Evolutionary conservation across 1,139 yeast species (phyloP).

Genomic region (Kluyveromyces sp.): DNA sequence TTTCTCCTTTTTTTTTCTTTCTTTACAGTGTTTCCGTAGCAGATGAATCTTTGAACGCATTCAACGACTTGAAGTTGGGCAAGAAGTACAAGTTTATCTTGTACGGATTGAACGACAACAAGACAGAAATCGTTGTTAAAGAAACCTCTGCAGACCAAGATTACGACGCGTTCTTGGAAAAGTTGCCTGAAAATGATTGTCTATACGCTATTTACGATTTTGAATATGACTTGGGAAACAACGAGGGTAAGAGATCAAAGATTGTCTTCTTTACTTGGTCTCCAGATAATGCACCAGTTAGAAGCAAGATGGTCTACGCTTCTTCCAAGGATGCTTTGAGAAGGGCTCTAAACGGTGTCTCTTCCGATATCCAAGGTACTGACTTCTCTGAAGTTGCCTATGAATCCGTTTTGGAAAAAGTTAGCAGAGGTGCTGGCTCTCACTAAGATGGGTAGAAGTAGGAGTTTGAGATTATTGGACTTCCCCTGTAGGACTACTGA

Average conservation of each 20-base stretch:
- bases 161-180: slow-evolving; percentile 77
- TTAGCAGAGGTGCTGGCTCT: slow-evolving; percentile 71
- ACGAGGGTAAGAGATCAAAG: slow-evolving; percentile 95
- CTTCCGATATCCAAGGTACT: slow-evolving; percentile 94
- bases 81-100: slow-evolving; percentile 80
- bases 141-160: slow-evolving; percentile 65
- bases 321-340: slow-evolving; percentile 96
- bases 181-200: slow-evolving; percentile 93
- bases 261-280: slow-evolving; percentile 94
- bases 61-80: slow-evolving; percentile 93
- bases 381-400: slow-evolving; percentile 95
- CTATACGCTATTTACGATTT: slow-evolving; percentile 95
- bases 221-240: slow-evolving; percentile 81
- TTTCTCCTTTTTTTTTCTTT: too few relatives aligned
- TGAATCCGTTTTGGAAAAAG: slow-evolving; percentile 86
- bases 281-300: slow-evolving; percentile 93
- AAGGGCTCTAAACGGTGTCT: slow-evolving; percentile 91
- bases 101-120: slow-evolving; percentile 70
- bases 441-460: slow-evolving; percentile 31
- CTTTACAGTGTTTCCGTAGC: slow-evolving; percentile 78
- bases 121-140: slow-evolving; percentile 87
- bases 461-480: background rate
- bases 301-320: slow-evolving; percentile 95
- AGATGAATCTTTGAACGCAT: slow-evolving; percentile 87
- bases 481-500: too few relatives aligned